Base-by-base conservation (phyloP, 108 stramenopile genomes). In the Skeletonema marinoi region DNA sequence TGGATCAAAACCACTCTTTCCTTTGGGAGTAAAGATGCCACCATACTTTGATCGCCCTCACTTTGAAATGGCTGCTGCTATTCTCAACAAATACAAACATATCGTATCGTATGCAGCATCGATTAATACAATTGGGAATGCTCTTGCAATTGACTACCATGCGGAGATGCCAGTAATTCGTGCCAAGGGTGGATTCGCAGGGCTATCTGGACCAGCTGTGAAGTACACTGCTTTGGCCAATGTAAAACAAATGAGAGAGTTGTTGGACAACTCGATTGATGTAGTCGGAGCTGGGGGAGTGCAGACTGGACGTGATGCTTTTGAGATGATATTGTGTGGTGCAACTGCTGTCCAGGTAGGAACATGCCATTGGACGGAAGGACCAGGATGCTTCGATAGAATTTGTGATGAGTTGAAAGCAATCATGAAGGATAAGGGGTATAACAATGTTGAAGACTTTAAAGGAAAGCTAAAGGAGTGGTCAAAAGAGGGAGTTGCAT, bases 351-450 rank as follows among this genome's bases (percentile, higher is more conserved):
- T 97, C 1, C 96, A 97, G 70, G 90, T 97, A 3, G 96, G 94
- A 10, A 97, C 96, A 32, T 92, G 91, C 32, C 96, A 97, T 68
- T 97, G 96, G 96, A 88, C 68, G 12, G 96, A 97, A 82, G 96
- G 96, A 9, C 89, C 96, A 1, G 73, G 70, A 16, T 97, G 96
- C 82, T 97, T 97, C 79, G 93, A 97, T 83, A 90, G 96, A 42
- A 94, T 97, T 44, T 84, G 81, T 35, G 71, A 86, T 6, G 94
- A 97, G 65, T 65, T 94, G 46, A 29, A 66, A 42, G 78, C 67
- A 9, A 68, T 94, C 13, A 88, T 96, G 89, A 36, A 70, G 38
- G 78, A 84, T 48, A 92, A 93, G 71, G 93, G 94, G 17, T 93
- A 94, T 70, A 48, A 48, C 9, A 77, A 60, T 29, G 80, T 96